Percentiles rank a stretch among this genome's conserved stretches.
These are phyloP conservation scores for Arabis alpina DNA, from an alignment of 345 rosid species.

Conservation along the genomic window DNA sequence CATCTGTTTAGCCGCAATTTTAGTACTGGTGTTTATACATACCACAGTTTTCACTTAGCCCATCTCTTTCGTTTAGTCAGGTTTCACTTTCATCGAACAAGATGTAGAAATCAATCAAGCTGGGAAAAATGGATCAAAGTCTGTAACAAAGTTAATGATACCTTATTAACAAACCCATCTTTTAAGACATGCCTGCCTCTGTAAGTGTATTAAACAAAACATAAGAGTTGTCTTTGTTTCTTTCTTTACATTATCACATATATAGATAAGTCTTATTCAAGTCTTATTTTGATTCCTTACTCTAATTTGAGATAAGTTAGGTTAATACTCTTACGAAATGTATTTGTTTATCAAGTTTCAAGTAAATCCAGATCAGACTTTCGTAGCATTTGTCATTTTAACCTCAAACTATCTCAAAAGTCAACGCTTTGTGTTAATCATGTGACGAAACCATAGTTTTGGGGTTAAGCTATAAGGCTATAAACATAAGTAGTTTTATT, in stretches of 20 bases:
- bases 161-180: neutral
- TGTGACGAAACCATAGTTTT: conserved; percentile 18
- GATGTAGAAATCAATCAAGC: too few species aligned
- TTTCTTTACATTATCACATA: neutral
- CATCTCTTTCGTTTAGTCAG: too few species aligned
- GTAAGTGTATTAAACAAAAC: neutral
- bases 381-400: conserved; percentile 11
- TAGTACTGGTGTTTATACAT: too few species aligned
- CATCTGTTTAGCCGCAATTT: too few species aligned
- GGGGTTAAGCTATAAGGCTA: conserved; percentile 13
- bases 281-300: conserved; percentile 9
- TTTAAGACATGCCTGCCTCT: conserved; percentile 9
- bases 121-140: too few species aligned
- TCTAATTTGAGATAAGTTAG: conserved; percentile 3
- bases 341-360: conserved; percentile 18
- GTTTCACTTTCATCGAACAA: too few species aligned
- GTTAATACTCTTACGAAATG: conserved; percentile 11
- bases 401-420: conserved; percentile 26
- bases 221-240: conserved; percentile 10
- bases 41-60: too few species aligned
- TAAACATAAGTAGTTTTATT: neutral
- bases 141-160: neutral
- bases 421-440: conserved; percentile 30
- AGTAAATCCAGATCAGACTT: conserved; percentile 33
- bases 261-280: neutral